These are phyloP conservation scores for Melastoma malabathricum DNA, from an alignment of 345 rosid species.

Conservation along the genomic window DNA sequence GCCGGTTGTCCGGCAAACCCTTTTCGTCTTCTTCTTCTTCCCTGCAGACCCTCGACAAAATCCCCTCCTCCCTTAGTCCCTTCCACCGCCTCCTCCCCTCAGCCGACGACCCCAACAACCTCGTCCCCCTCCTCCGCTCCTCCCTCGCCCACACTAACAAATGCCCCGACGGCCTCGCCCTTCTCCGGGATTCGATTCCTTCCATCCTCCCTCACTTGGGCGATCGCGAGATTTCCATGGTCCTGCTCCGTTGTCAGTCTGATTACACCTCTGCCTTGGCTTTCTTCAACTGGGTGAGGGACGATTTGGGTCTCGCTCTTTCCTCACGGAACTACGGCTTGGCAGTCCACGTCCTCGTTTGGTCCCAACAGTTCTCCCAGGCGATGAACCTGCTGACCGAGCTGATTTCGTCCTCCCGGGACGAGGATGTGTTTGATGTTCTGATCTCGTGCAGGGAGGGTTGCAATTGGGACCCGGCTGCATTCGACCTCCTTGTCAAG, in stretches of 20 bases:
- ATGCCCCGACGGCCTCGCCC: constrained; percentile 9
- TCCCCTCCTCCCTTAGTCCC: constrained; percentile 24
- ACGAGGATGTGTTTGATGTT: constrained; percentile 20
- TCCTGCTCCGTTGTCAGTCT: constrained; percentile 56
- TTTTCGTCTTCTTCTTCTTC: constrained; percentile 7
- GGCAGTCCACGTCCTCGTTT: constrained; percentile 43
- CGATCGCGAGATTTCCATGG: constrained; percentile 41
- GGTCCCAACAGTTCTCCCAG: constrained; percentile 30
- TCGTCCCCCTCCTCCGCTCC: constrained; percentile 42
- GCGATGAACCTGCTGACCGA: constrained; percentile 48
- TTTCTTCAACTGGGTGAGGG: constrained; percentile 53
- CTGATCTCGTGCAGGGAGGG: constrained; percentile 35
- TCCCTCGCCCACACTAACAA: constrained; percentile 25
- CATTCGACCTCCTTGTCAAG: constrained; percentile 58
- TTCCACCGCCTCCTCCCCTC: constrained; percentile 44
- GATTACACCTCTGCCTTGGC: constrained; percentile 36
- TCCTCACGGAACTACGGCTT: constrained; percentile 34
- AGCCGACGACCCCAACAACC: constrained; percentile 45
- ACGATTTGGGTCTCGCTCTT: constrained; percentile 34
- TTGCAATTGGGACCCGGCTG: constrained; percentile 59
- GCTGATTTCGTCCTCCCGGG: constrained; percentile 14
- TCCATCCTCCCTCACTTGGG: constrained; percentile 37
- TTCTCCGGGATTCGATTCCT: constrained; percentile 15
- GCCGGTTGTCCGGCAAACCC: not conserved
- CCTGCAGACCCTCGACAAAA: constrained; percentile 20